These are phyloP conservation scores for Carex littledalei DNA, from an alignment of 176 grass and related monocot species.

Conservation along the genomic window DNA sequence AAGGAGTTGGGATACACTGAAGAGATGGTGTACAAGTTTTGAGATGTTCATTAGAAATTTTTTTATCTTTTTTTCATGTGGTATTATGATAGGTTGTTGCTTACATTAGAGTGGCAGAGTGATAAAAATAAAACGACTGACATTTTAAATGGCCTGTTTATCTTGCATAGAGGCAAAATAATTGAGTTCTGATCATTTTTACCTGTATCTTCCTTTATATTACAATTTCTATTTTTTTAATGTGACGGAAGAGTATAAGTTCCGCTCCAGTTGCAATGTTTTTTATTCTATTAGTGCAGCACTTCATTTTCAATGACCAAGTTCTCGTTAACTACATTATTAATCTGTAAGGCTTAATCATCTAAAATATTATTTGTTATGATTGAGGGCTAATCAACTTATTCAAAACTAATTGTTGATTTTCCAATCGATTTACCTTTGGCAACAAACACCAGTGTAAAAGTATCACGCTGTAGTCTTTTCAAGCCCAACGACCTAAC, in stretches of 20 bases:
- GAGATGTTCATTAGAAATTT: constrained; percentile 17
- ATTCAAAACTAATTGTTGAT: background rate
- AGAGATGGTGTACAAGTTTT: constrained; percentile 96
- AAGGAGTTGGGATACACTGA: constrained; percentile 75
- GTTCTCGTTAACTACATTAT: background rate
- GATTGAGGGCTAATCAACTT: background rate
- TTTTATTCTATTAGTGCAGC: background rate
- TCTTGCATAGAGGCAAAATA: background rate
- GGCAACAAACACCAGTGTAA: too few relatives aligned
- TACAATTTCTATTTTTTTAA: background rate
- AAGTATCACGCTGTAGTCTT: too few relatives aligned
- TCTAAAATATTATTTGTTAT: background rate
- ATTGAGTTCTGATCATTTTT: background rate
- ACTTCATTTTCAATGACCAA: background rate
- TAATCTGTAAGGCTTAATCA: background rate
- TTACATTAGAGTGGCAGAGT: background rate
- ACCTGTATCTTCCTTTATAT: background rate
- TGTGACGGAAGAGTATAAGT: background rate
- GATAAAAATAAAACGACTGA: constrained; percentile 7
- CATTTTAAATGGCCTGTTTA: background rate
- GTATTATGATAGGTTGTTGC: too few relatives aligned
- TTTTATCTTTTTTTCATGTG: background rate
- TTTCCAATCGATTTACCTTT: too few relatives aligned
- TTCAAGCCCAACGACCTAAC: too few relatives aligned
- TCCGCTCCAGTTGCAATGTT: background rate